Evolutionary conservation across 108 stramenopile genomes (phyloP).

Genomic region (Epithemia pelagica): DNA sequence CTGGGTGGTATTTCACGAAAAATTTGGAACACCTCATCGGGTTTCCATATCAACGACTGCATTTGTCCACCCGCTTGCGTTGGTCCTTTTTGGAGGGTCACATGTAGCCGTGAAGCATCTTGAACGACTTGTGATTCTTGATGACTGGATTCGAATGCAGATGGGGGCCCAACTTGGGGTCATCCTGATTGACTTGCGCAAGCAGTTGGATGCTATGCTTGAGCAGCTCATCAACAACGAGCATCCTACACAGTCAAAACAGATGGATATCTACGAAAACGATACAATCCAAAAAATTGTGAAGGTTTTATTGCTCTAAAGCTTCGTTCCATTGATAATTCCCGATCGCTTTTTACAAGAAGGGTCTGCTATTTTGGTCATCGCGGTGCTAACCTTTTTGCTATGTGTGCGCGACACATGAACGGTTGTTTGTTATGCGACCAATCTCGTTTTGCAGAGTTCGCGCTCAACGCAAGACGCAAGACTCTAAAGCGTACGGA

Average conservation of each 20-base stretch:
- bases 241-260: background rate
- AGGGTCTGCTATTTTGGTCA: too few relatives aligned
- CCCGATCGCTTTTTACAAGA: too few relatives aligned
- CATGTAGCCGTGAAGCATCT: constrained; percentile 41
- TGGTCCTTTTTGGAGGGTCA: constrained; percentile 58
- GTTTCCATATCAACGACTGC: constrained; percentile 53
- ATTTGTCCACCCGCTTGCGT: constrained; percentile 50
- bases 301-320: background rate
- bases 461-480: too few relatives aligned
- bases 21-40: constrained; percentile 57
- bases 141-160: constrained; percentile 58
- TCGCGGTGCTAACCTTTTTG: too few relatives aligned
- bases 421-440: too few relatives aligned
- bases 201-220: constrained; percentile 23
- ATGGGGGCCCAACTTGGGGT: constrained; percentile 70
- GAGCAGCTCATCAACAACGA: background rate
- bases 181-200: constrained; percentile 40
- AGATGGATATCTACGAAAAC: background rate
- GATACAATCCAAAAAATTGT: background rate
- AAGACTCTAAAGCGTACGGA: too few relatives aligned
- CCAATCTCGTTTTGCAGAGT: too few relatives aligned
- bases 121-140: constrained; percentile 51
- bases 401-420: too few relatives aligned
- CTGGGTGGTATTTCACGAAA: constrained; percentile 71
- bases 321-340: background rate